These are phyloP conservation scores for Aspergillus fischeri DNA, from an alignment of 2,329 filamentous ascomycete species.

Conservation along the genomic window DNA sequence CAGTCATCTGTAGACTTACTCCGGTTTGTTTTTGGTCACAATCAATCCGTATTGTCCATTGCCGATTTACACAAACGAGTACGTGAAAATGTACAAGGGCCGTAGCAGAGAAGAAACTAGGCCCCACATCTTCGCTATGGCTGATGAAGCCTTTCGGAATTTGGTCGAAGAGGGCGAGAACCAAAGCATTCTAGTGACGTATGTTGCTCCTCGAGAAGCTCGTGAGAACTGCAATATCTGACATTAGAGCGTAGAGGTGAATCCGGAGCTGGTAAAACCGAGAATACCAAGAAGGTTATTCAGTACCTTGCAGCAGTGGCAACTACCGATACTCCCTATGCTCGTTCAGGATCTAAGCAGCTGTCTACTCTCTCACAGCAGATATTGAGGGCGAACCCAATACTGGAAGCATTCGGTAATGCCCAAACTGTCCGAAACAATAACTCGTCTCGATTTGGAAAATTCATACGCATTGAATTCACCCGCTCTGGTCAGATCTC, in stretches of 20 bases:
- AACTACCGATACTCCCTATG: slow-evolving; percentile 67
- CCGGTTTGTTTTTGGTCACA: slow-evolving; percentile 91
- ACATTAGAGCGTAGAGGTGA: slow-evolving; percentile 58
- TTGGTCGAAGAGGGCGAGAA: slow-evolving; percentile 92
- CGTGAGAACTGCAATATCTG: background rate
- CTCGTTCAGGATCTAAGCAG: slow-evolving; percentile 58
- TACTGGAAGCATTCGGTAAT: slow-evolving; percentile 96
- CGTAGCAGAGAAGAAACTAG: slow-evolving; percentile 88
- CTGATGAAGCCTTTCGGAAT: slow-evolving; percentile 93
- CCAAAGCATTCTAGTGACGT: slow-evolving; percentile 94
- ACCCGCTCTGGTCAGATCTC: slow-evolving; percentile 82
- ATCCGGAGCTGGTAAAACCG: slow-evolving; percentile 95
- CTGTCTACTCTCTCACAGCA: slow-evolving; percentile 91
- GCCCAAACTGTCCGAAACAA: slow-evolving; percentile 97
- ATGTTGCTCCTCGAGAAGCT: slow-evolving; percentile 23
- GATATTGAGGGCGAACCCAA: slow-evolving; percentile 92
- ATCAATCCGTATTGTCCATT: slow-evolving; percentile 95
- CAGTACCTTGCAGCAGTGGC: slow-evolving; percentile 96
- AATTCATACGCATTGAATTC: slow-evolving; percentile 98
- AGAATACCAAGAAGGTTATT: slow-evolving; percentile 99
- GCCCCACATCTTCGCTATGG: slow-evolving; percentile 96
- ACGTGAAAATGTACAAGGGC: slow-evolving; percentile 97
- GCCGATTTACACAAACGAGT: slow-evolving; percentile 94
- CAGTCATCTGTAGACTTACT: slow-evolving; percentile 67
- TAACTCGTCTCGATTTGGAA: slow-evolving; percentile 96